Percentiles rank a stretch among this genome's conserved stretches.
Evolutionary conservation across 805 yeast genomes (phyloP).

Genomic region (Barnettozyma pratensis): DNA sequence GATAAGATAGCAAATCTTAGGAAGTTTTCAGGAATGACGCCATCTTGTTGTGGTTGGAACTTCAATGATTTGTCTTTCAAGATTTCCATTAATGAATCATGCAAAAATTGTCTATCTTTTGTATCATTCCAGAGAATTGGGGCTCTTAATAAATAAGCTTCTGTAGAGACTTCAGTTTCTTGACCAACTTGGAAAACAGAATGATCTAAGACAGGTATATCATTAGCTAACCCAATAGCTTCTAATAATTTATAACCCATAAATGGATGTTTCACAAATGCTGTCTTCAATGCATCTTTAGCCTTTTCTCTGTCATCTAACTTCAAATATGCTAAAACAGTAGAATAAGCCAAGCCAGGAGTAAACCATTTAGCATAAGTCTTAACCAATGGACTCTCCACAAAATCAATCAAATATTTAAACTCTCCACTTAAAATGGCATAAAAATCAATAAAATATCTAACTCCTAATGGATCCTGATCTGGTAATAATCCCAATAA

Average conservation of each 20-base stretch:
- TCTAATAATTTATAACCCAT: constrained; percentile 48
- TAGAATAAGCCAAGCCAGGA: constrained; percentile 65
- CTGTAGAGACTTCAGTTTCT: constrained; percentile 37
- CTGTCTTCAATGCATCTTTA: constrained; percentile 37
- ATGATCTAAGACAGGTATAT: constrained; percentile 26
- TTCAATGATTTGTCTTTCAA: constrained; percentile 14
- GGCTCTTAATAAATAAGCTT: constrained; percentile 57
- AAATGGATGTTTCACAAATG: constrained; percentile 53
- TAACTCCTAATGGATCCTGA: constrained; percentile 80
- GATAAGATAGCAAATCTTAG: constrained; percentile 65
- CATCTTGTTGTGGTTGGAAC: constrained; percentile 12
- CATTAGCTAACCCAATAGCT: constrained; percentile 33
- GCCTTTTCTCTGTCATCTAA: constrained; percentile 42
- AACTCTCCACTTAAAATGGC: constrained; percentile 62
- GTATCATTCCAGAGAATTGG: constrained; percentile 48
- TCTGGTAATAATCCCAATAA: constrained; percentile 66
- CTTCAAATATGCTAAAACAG: constrained; percentile 55
- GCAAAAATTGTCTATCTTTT: constrained; percentile 42
- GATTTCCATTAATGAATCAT: constrained; percentile 32
- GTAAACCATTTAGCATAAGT: constrained; percentile 65
- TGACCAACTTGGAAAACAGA: constrained; percentile 23
- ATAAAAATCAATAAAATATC: constrained; percentile 78
- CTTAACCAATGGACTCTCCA: constrained; percentile 48
- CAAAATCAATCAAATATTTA: constrained; percentile 54
- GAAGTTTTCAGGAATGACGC: constrained; percentile 51